Evolutionary conservation across 768 basidiomycete genomes (phyloP), one percentile per base, ranked within the genome.

Genomic region (Clavulina sp.): DNA sequence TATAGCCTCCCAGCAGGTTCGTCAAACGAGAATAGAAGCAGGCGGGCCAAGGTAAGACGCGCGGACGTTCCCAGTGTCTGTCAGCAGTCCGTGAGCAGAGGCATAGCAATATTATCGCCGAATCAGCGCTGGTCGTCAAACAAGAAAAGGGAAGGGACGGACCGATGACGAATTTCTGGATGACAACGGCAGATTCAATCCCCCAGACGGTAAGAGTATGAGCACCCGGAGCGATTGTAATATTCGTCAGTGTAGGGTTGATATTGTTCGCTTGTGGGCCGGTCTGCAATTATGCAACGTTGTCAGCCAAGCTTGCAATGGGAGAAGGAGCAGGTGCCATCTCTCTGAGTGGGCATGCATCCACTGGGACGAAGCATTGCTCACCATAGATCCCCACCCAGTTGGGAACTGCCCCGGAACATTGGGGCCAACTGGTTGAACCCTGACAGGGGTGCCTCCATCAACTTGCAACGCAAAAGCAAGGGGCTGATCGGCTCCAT

Each of bases 141-240:
- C 16, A 36, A 33, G 29, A n/a, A 43, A 30, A 33, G n/a, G 4
- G 60, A 64, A 29, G 44, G 4, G 13, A 57, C 65, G 19, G 54
- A 77, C 76, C 64, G 50, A 80, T 76, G 31, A 80, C 69, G 43
- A 80, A 72, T 59, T 76, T 79, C 60, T 80, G 73, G 24, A 78
- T 64, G 1, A 77, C 72, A 9, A 78, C 74, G 3, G 73, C 72
- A 4, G 76, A 73, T 57, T 78, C 76, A 41, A 78, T 69, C 66
- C 73, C 72, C 60, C 67, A 74, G 21, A 78, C 72, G 65, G 73
- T 79, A 50, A 81, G 61, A 2, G 75, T 78, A 62, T 81, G 79
- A 13, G 70, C 68, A 1, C 77, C 78, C 18, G 77, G 69, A 4
- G 57, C 57, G 4, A 70, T 55, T 23, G 58, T 64, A 56, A 76